phyloP scores from a whole-genome alignment of 257 asterid genomes.

The Primulina huaijiensis region DNA sequence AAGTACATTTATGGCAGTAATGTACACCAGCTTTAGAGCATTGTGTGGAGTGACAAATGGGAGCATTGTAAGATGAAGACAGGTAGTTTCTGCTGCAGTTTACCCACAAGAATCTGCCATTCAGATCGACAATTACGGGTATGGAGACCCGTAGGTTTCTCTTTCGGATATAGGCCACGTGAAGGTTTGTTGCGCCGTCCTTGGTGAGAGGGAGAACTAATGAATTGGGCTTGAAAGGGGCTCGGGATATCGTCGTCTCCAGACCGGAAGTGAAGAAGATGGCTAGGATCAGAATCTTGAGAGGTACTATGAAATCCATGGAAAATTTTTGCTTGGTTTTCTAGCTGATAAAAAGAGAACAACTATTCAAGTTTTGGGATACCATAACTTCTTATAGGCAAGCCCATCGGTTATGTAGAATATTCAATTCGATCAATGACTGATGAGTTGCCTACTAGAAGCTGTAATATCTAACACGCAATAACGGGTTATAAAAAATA shows the following conservation, averaged over 20 bases:
- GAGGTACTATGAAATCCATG: neutral
- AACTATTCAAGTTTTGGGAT: too few species aligned
- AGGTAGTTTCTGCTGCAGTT: slow-evolving; percentile 37
- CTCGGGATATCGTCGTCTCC: slow-evolving; percentile 13
- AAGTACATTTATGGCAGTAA: slow-evolving; percentile 38
- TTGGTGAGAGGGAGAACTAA: slow-evolving; percentile 31
- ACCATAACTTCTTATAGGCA: too few species aligned
- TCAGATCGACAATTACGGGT: slow-evolving; percentile 44
- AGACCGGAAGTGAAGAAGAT: slow-evolving; percentile 8
- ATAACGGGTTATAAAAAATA: too few species aligned
- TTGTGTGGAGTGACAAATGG: slow-evolving; percentile 45
- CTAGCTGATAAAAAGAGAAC: too few species aligned
- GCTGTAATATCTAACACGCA: too few species aligned
- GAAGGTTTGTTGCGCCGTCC: slow-evolving; percentile 38
- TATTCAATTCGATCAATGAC: too few species aligned
- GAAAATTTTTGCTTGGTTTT: too few species aligned
- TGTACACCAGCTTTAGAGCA: slow-evolving; percentile 37
- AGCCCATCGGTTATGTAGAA: too few species aligned
- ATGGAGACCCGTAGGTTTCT: slow-evolving; percentile 33
- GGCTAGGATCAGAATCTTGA: neutral
- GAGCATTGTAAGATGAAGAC: slow-evolving; percentile 47
- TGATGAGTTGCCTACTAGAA: too few species aligned
- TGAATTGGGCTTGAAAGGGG: slow-evolving; percentile 33
- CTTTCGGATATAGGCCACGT: slow-evolving; percentile 32
- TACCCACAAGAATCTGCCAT: slow-evolving; percentile 40